Base-by-base conservation (phyloP, 2,329 filamentous ascomycete species). In the Aspergillus sp. region DNA sequence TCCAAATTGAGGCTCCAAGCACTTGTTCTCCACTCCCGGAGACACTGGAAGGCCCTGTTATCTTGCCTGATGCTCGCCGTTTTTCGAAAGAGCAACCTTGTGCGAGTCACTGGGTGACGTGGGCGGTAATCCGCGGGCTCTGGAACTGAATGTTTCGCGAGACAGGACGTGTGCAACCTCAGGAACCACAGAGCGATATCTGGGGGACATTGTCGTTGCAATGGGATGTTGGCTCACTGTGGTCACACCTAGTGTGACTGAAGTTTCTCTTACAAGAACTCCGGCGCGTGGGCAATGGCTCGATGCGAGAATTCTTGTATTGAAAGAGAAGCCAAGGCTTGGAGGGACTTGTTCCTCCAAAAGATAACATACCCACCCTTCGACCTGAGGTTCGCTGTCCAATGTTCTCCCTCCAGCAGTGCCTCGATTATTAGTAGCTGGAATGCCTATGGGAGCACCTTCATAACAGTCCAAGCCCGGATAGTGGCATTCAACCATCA, bases 221-320 rank as follows among this genome's bases (percentile, higher is more conserved):
- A 31, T 56, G 39, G 24, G 31, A 39, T n/a, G 39, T 45, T 45
- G 31, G 9, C 39, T 27, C 40, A n/a, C 21, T 45, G 31, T 23
- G 40, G 54, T 56, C 39, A 39, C 54, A 56, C 54, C 21, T 51
- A n/a, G 54, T 56, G 54, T 21, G 54, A 56, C 54, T 51, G 47
- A 37, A n/a, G 3, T 21, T 23, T 14, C 27, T 23, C 31, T 40
- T 45, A 44, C 45, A 45, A 51, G 46, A 21, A 31, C 27, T 51
- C 24, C 7, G 17, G 31, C 44, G n/a, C 45, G 9, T 40, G 37
- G 17, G 15, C 12, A 40, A 55, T 54, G 41, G n/a, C 44, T 47
- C 21, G 27, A n/a, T 37, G 19, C 14, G 37, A 43, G 35, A 41
- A 43, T n/a, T 43, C 35, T 43, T 41, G 45, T 35, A 23, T 33